Conservation (phyloP, 2,329 filamentous ascomycete species). For the Talaromyces verruculosus region DNA sequence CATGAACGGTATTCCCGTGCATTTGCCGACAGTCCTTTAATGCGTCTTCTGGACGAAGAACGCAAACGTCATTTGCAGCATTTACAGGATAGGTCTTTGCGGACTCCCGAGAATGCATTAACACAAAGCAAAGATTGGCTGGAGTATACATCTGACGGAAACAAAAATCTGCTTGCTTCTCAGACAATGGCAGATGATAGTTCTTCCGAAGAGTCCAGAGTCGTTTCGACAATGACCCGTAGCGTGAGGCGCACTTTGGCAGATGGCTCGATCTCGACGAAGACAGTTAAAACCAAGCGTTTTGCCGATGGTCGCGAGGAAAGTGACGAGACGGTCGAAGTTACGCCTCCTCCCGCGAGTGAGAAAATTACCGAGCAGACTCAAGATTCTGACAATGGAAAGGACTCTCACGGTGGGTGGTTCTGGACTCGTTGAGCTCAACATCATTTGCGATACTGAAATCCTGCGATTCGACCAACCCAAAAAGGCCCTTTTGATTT, state of each 20-base stretch:
- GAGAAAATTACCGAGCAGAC: not conserved
- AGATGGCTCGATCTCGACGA: conserved; percentile 60
- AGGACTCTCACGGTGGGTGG: conserved; percentile 14
- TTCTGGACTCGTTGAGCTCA: conserved; percentile 20
- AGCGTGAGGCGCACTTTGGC: conserved; percentile 56
- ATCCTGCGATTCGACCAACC: not conserved
- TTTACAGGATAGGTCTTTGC: conserved; percentile 23
- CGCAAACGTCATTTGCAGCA: conserved; percentile 28
- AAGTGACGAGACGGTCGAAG: conserved; percentile 55
- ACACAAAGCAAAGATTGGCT: conserved; percentile 31
- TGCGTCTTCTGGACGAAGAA: conserved; percentile 39
- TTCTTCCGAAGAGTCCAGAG: conserved; percentile 27
- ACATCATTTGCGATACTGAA: no score
- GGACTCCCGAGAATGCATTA: conserved; percentile 18
- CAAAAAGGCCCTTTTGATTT: not conserved
- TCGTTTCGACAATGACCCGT: conserved; percentile 59
- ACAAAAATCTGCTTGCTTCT: conserved; percentile 15
- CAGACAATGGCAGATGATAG: conserved; percentile 25
- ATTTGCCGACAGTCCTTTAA: conserved; percentile 36
- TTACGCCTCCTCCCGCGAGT: conserved; percentile 27
- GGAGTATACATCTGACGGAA: conserved; percentile 22
- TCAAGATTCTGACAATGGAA: not conserved
- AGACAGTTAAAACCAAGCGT: conserved; percentile 57
- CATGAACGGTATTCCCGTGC: conserved; percentile 34
- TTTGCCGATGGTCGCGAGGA: conserved; percentile 63